Evolutionary conservation across 805 yeast genomes (phyloP), one percentile per base, ranked within the genome.

Genomic region (Nakazawaea sp.): DNA sequence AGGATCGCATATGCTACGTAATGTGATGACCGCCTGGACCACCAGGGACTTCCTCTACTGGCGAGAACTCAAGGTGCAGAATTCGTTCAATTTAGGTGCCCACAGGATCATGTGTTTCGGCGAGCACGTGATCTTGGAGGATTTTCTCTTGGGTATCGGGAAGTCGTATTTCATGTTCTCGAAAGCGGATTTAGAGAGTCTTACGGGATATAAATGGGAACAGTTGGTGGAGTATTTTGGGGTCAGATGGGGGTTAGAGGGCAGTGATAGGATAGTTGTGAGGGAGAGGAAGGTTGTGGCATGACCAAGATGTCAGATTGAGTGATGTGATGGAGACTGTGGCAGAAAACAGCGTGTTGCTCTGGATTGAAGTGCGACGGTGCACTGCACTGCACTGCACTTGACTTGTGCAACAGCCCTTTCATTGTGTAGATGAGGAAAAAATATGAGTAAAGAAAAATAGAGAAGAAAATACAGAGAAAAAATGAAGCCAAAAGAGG

Each of bases 61-160:
- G 76, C 50, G 34, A 33, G 19, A 27, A 55, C 42, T 48, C 43
- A 56, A 25, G 33, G 11, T 27, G 32, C 13, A 52, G 48, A 21
- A 33, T 25, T 17, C 49, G 47, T 29, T 20, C 35, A 2, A 31
- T 18, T 13, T 39, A 10, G 35, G 47, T 0, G 38, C 37, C 21
- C 35, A 38, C 5, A 42, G 44, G 16, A 50, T 74, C 5, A 72
- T 75, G 78, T 42, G 53, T 13, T 58, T 63, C 41, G 78, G 79
- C 0, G 42, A 59, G 4, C 36, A 49, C 1, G 32, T 33, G 7
- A 60, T 73, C 50, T 35, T 61, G 3, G 32, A 39, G 4, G 46
- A 50, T 25, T 64, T 71, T 34, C 48, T 64, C 3, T 38, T 41
- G 16, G 52, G 61, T 27, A 49, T 74, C 7, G 45, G 47, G 11